These are phyloP conservation scores for Didymella segeticola DNA, from an alignment of 2,329 filamentous ascomycete species.

Conservation along the genomic window DNA sequence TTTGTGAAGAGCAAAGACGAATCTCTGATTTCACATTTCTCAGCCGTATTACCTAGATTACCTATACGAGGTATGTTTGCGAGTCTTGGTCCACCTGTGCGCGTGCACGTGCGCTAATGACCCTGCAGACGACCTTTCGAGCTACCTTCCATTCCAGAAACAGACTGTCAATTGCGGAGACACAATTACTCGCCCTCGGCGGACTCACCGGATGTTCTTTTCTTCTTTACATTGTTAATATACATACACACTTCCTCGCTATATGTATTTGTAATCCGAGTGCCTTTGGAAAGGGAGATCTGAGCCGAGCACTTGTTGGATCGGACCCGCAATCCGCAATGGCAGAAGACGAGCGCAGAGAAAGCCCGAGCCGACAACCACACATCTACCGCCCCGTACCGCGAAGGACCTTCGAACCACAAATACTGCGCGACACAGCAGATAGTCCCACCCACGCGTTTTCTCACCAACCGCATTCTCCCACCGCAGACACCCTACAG, in stretches of 20 bases:
- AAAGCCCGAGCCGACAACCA: conserved; percentile 15
- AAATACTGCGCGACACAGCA: conserved; percentile 26
- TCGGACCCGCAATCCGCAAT: conserved; percentile 21
- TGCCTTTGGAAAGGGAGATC: neutral
- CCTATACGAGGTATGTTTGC: conserved; percentile 36
- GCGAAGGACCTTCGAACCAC: conserved; percentile 42
- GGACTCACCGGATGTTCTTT: conserved; percentile 1
- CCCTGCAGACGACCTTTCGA: conserved; percentile 23
- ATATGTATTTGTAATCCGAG: conserved; percentile 11
- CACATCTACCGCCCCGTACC: conserved; percentile 50
- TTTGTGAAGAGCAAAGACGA: neutral
- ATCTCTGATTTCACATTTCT: neutral
- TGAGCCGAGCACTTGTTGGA: neutral
- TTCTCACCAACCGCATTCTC: conserved; percentile 14
- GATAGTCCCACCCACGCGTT: conserved; percentile 38
- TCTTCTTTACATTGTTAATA: neutral
- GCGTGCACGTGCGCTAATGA: conserved; percentile 34
- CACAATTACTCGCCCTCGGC: neutral
- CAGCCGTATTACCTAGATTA: conserved; percentile 19
- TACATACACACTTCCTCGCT: neutral
- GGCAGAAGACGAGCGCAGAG: conserved; percentile 32
- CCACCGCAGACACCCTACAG: conserved; percentile 25
- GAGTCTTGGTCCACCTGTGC: conserved; percentile 3
- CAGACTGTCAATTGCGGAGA: conserved; percentile 26
- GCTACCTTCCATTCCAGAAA: conserved; percentile 30